These are phyloP conservation scores for Henningerozyma blattae DNA, from an alignment of 805 yeast genomes.

Conservation along the genomic window DNA sequence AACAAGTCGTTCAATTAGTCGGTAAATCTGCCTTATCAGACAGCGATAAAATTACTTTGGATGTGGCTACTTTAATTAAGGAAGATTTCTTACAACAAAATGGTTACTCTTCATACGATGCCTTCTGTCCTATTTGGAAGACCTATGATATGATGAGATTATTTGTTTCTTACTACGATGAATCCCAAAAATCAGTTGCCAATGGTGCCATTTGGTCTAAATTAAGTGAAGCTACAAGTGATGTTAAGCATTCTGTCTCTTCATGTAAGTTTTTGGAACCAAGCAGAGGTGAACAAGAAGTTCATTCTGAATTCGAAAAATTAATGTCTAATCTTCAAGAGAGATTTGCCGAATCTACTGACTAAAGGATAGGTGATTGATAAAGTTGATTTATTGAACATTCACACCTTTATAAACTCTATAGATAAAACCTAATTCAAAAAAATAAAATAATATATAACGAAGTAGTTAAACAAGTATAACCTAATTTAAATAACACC, in stretches of 20 bases:
- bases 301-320: constrained; percentile 63
- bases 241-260: constrained; percentile 86
- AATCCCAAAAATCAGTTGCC: constrained; percentile 93
- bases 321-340: constrained; percentile 69
- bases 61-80: constrained; percentile 81
- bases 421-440: too few relatives aligned
- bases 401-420: constrained; percentile 13
- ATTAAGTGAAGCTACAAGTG: constrained; percentile 77
- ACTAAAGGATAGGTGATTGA: too few relatives aligned
- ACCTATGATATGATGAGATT: constrained; percentile 97
- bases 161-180: constrained; percentile 83
- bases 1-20: constrained; percentile 97
- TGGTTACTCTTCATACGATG: constrained; percentile 97
- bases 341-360: constrained; percentile 91
- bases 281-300: constrained; percentile 73
- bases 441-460: too few relatives aligned
- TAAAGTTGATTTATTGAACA: too few relatives aligned
- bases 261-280: constrained; percentile 96
- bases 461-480: too few relatives aligned
- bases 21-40: constrained; percentile 98
- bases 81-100: constrained; percentile 99
- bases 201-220: constrained; percentile 93
- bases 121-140: constrained; percentile 99
- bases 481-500: too few relatives aligned
- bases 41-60: constrained; percentile 91